phyloP scores from a whole-genome alignment of 73 alveolate species.

The Blepharisma stoltei region DNA sequence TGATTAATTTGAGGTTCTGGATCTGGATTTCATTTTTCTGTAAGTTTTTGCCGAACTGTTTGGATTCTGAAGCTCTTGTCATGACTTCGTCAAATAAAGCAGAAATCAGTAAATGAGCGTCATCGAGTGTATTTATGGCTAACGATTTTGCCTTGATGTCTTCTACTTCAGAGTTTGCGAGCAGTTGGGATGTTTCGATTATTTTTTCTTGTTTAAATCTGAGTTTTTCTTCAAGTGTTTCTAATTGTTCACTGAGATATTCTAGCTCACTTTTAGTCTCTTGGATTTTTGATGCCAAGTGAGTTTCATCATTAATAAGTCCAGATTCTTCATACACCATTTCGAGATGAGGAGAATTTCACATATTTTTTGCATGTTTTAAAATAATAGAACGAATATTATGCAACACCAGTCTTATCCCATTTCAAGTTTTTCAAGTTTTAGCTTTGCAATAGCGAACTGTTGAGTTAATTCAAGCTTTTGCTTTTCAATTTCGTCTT shows the following conservation, averaged over 20 bases:
- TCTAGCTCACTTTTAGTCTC: slow-evolving; percentile 39
- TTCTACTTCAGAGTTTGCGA: slow-evolving; percentile 10
- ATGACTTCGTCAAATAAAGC: slow-evolving; percentile 5
- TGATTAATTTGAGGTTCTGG: slow-evolving; percentile 33
- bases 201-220: slow-evolving; percentile 40
- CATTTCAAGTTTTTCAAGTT: no score
- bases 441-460: no score
- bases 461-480: no score
- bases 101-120: slow-evolving; percentile 1
- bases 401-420: no score
- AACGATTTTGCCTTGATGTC: neutral
- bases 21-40: slow-evolving; percentile 45
- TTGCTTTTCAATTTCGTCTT: no score
- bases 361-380: no score
- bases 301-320: slow-evolving; percentile 28
- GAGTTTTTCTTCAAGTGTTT: slow-evolving; percentile 53
- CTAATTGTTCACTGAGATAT: slow-evolving; percentile 41
- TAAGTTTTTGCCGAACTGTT: slow-evolving; percentile 43
- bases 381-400: no score
- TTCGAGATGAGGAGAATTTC: no score
- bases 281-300: slow-evolving; percentile 21
- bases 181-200: neutral
- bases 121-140: neutral
- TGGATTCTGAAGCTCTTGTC: neutral
- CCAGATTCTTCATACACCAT: slow-evolving; percentile 11